phyloP scores from a whole-genome alignment of 176 grass and related monocot species.

The Triticum dicoccoides region DNA sequence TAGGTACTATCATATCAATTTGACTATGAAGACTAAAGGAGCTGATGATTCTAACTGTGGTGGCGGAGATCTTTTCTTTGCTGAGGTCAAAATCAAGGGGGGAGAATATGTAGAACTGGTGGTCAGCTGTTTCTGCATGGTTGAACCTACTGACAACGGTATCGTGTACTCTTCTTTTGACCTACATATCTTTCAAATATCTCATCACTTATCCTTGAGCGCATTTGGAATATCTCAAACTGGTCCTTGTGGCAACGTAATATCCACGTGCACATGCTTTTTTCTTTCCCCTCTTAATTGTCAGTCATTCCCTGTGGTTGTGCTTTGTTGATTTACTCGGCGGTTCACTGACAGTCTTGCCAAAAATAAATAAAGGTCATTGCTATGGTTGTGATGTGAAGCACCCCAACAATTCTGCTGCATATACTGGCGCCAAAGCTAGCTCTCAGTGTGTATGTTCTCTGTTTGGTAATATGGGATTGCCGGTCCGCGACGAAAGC shows the following conservation, averaged over 20 bases:
- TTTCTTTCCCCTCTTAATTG: neutral
- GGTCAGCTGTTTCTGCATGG: neutral
- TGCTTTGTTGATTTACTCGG: neutral
- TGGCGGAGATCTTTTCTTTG: neutral
- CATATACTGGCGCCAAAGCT: neutral
- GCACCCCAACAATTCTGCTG: neutral
- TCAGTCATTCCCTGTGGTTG: neutral
- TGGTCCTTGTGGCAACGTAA: no score
- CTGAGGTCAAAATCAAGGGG: neutral
- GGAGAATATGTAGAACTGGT: neutral
- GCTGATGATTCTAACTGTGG: neutral
- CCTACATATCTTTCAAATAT: neutral
- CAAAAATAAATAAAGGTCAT: neutral
- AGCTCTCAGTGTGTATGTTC: neutral
- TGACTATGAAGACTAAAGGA: neutral
- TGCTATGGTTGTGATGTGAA: neutral
- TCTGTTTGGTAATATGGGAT: neutral
- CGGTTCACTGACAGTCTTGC: no score
- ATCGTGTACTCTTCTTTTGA: neutral
- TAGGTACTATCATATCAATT: neutral
- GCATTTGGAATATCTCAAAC: no score
- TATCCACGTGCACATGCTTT: no score
- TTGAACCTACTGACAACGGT: neutral
- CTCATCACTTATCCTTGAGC: neutral
- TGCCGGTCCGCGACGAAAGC: neutral